Conservation (phyloP, 2,329 filamentous ascomycete species). For the Neonectria magnoliae region DNA sequence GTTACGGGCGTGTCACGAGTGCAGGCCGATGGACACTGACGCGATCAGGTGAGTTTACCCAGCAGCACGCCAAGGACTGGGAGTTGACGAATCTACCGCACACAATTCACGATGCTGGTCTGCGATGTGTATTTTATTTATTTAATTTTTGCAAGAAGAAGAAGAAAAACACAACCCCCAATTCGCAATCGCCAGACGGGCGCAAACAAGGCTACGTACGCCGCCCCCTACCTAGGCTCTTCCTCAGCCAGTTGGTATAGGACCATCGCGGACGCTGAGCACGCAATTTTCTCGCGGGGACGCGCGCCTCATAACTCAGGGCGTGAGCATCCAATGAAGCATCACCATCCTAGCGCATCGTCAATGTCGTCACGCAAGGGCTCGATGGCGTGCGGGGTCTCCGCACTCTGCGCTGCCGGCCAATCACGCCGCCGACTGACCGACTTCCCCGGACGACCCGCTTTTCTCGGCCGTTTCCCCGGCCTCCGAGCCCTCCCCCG, state of each 20-base stretch:
- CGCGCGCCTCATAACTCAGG: slow-evolving; percentile 3
- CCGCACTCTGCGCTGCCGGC: slow-evolving; percentile 27
- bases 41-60: neutral
- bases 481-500: slow-evolving; percentile 27
- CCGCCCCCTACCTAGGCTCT: neutral
- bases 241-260: neutral
- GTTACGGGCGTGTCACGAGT: neutral
- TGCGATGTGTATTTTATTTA: too few relatives aligned
- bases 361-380: slow-evolving; percentile 32
- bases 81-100: neutral
- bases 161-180: neutral
- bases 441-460: slow-evolving; percentile 25
- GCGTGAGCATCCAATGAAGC: slow-evolving; percentile 34
- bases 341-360: slow-evolving; percentile 8
- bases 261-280: slow-evolving; percentile 18
- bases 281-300: slow-evolving; percentile 31
- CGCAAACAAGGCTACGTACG: neutral
- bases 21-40: neutral
- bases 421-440: slow-evolving; percentile 28
- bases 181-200: neutral
- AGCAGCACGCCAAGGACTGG: neutral
- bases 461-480: slow-evolving; percentile 15
- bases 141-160: neutral
- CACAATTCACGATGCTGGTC: neutral
- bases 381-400: slow-evolving; percentile 41